Percentiles rank a stretch among this genome's conserved stretches.
Evolutionary conservation across 768 basidiomycete genomes (phyloP).

Genomic region (Cubamyces lactineus): DNA sequence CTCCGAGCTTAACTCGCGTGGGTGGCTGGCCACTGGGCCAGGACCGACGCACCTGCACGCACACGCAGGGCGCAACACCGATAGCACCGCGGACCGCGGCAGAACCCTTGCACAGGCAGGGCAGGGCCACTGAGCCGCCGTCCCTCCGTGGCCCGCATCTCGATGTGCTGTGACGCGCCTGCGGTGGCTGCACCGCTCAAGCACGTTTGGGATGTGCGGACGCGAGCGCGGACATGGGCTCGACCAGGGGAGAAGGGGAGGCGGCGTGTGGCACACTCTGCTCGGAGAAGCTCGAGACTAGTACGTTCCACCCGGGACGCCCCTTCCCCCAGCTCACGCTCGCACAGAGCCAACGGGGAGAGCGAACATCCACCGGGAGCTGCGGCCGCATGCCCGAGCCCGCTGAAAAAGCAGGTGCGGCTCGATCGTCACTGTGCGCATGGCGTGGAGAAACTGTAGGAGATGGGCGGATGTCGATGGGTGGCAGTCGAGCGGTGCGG

Average conservation of each 20-base stretch:
- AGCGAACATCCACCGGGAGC: slow-evolving; percentile 1
- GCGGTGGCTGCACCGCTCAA: neutral
- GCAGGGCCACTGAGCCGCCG: neutral
- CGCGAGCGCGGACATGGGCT: slow-evolving; percentile 10
- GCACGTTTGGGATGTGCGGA: slow-evolving; percentile 6
- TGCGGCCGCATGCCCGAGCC: slow-evolving; percentile 2
- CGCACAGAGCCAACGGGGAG: neutral
- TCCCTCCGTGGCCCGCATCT: neutral
- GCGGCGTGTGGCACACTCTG: neutral
- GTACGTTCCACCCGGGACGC: neutral
- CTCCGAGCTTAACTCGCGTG: slow-evolving; percentile 32
- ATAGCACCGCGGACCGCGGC: slow-evolving; percentile 9
- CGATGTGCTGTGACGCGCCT: neutral
- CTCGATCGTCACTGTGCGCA: neutral
- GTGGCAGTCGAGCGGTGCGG: neutral
- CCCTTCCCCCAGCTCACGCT: neutral
- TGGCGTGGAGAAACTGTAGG: slow-evolving; percentile 6
- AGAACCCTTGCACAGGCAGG: slow-evolving; percentile 1
- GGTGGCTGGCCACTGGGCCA: neutral
- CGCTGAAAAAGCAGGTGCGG: neutral
- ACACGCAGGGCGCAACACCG: neutral
- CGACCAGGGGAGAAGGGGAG: neutral
- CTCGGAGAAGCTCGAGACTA: slow-evolving; percentile 4
- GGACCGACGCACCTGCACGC: neutral
- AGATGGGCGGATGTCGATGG: slow-evolving; percentile 10